Evolutionary conservation across 2,329 filamentous ascomycete species (phyloP).

Genomic region (Aspergillus melleus): DNA sequence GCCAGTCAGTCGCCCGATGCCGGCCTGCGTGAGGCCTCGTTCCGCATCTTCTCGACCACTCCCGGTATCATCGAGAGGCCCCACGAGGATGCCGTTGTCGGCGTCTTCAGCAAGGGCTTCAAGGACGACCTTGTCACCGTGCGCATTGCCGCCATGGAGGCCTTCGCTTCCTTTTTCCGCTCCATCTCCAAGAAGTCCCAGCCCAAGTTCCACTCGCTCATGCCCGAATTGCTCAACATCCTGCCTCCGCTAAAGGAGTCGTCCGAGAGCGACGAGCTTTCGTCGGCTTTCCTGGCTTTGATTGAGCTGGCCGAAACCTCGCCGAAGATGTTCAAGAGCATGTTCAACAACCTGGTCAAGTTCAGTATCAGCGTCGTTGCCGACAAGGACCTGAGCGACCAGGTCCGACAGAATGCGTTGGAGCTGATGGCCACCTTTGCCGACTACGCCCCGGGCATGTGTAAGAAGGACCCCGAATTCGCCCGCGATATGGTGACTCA

Average conservation of each 20-base stretch:
- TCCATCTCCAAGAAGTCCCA: constrained; percentile 86
- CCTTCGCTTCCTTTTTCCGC: constrained; percentile 94
- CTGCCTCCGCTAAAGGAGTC: constrained; percentile 91
- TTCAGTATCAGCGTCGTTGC: constrained; percentile 93
- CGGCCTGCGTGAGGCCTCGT: constrained; percentile 86
- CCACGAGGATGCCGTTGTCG: constrained; percentile 85
- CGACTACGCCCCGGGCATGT: constrained; percentile 91
- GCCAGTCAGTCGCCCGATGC: constrained; percentile 83
- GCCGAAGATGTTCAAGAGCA: constrained; percentile 93
- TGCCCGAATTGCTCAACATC: constrained; percentile 91
- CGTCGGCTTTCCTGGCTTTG: constrained; percentile 82
- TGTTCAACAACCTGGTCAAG: constrained; percentile 90
- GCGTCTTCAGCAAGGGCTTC: constrained; percentile 88
- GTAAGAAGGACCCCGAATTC: constrained; percentile 89
- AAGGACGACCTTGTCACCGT: constrained; percentile 83
- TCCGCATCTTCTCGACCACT: constrained; percentile 91
- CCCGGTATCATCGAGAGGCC: constrained; percentile 95
- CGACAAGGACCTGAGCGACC: constrained; percentile 89
- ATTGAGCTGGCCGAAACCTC: constrained; percentile 94
- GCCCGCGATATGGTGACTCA: constrained; percentile 97
- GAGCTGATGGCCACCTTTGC: constrained; percentile 98
- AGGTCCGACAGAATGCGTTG: constrained; percentile 88
- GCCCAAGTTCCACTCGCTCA: constrained; percentile 79
- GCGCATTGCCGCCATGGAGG: constrained; percentile 90
- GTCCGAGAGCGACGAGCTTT: constrained; percentile 85